Base-by-base conservation (phyloP, 805 yeast genomes). In the Cyberlindnera sargentensis region DNA sequence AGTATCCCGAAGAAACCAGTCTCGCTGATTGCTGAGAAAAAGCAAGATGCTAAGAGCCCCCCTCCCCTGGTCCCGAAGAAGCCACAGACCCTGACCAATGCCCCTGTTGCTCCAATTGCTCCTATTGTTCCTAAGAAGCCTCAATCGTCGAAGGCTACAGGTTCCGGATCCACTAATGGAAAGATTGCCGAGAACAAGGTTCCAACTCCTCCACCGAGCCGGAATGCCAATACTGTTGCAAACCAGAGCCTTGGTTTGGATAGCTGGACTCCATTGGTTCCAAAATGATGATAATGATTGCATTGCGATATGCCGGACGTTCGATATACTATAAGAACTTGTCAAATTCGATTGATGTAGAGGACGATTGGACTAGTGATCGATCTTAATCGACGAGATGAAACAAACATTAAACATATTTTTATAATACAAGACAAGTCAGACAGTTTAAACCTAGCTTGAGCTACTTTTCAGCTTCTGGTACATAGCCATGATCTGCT, bases 401-500 rank as follows among this genome's bases (percentile, higher is more conserved):
- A 28, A 28, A 28, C 30, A 9, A 28, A 37, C 11, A 37, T 6
- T 24, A 33, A 8, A 20, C 8, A 33, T 20, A 20, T 33, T 33
- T 33, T 33, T 33, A 33, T 33, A 33, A 24, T 33, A 33, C 36
- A 33, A 33, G 24, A 28, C 30, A 28, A 9, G 30, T 9, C 6
- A 28, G 30, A 9, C 30, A 6, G 6, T 7, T 28, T 9, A 28
- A 9, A 9, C 30, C 30, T 28, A 28, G 30, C 9, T 9, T 9
- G 34, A 11, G 23, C 31, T 38, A 23, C n/a, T 51, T 34, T 70
- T 73, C 46, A 81, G 64, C 63, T 82, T 78, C 47, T 66, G 71
- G 62, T 86, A 89, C 96, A 89, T 88, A 29, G 76, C 80, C 56
- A 73, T 72, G 48, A 88, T 76, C 65, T 83, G 83, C 33, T 70